Evolutionary conservation across 371 early-diverging fungal species (phyloP).

Genomic region (Actinomortierella wolfii): DNA sequence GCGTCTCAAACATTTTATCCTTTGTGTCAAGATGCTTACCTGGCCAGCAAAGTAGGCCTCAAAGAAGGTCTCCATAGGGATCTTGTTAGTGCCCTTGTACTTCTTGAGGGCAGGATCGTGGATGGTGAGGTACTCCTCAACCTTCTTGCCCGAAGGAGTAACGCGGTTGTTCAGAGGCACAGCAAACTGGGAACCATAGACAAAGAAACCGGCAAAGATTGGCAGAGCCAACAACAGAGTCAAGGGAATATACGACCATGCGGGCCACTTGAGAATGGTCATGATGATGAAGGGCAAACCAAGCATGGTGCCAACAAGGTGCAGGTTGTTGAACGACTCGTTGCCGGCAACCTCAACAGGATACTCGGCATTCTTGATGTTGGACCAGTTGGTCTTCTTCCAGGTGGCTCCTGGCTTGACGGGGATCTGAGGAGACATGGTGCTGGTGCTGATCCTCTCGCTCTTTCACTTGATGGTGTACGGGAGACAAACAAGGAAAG

Average conservation of each 20-base stretch:
- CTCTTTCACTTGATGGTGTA: neutral
- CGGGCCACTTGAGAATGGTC: slow-evolving; percentile 60
- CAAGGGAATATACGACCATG: slow-evolving; percentile 64
- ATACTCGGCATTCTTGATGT: slow-evolving; percentile 61
- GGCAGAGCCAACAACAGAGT: slow-evolving; percentile 65
- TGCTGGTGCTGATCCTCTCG: slow-evolving; percentile 23
- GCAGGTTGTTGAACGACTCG: slow-evolving; percentile 71
- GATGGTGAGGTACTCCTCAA: slow-evolving; percentile 89
- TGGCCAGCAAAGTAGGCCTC: slow-evolving; percentile 95
- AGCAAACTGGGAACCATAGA: slow-evolving; percentile 70
- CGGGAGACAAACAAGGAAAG: slow-evolving; percentile 1
- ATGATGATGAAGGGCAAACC: slow-evolving; percentile 67
- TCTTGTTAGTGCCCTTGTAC: slow-evolving; percentile 83
- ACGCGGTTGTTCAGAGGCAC: slow-evolving; percentile 72
- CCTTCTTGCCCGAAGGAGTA: slow-evolving; percentile 75
- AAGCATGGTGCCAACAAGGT: slow-evolving; percentile 56
- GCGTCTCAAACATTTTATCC: too few species aligned
- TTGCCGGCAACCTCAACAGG: slow-evolving; percentile 83
- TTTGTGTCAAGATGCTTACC: too few species aligned
- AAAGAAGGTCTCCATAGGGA: slow-evolving; percentile 96
- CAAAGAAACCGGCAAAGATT: slow-evolving; percentile 67
- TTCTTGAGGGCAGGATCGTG: slow-evolving; percentile 76
- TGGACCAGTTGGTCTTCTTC: slow-evolving; percentile 63
- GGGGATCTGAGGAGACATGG: slow-evolving; percentile 6
- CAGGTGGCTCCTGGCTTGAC: slow-evolving; percentile 47